Base-by-base conservation (phyloP, 345 rosid species). In the Diplotaxis tenuifolia region DNA sequence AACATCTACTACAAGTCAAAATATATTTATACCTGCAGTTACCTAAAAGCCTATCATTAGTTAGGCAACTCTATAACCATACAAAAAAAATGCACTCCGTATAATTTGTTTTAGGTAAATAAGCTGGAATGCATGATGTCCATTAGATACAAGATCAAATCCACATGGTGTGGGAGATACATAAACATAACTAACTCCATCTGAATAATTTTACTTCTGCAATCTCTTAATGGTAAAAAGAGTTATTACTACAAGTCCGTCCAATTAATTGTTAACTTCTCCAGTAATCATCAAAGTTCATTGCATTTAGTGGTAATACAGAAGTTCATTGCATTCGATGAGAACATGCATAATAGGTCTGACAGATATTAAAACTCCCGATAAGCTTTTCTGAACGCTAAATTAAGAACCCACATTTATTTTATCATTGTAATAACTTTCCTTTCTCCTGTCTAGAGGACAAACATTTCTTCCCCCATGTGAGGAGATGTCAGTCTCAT, bases 391-490 rank as follows among this genome's bases (percentile, higher is more conserved):
- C 1, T 20, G 38, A 62, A 68, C 74, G 54, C 11, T 75, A 20
- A 31, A 62, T 40, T 52, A 62, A 54, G 62, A 68, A 53, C 10
- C 25, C 19, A 57, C 36, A 31, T 23, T 68, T 55, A 50, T 68
- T 34, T 7, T 25, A 31, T 62, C 10, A 67, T 34, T 29, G 22
- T 54, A 72, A 19, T 31, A 23, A 60, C 6, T 10, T 58, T 45
- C 34, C 25, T 27, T 63, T 70, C 47, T 16, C 28, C 50, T 62
- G 59, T 32, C 0, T 21, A 70, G 67, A 70, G 55, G 76, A 77
- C 76, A 77, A 71, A 77, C 80, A 77, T 77, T 71, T 77, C 57
- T 7, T 71, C 76, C 76, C 25, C 80, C 80, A 77, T 77, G 80
- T 77, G 76, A 71, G 80, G 76, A 71, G 62, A 65, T 71, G 80